Base-by-base conservation (phyloP, 805 yeast genomes). In the Phaffomyces thermotolerans region DNA sequence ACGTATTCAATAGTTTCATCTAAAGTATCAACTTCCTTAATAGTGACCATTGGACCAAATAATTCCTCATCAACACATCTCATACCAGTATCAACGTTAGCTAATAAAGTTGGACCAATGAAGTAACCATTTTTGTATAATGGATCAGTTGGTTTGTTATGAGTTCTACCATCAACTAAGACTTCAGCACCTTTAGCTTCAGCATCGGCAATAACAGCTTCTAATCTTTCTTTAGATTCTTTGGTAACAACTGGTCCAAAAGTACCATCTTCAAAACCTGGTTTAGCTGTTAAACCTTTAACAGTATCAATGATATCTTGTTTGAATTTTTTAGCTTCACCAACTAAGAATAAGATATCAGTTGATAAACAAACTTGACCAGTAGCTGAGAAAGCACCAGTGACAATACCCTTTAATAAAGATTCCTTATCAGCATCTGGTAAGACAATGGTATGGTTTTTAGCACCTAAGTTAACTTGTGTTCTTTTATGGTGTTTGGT, bases 331-430 rank as follows among this genome's bases (percentile, higher is more conserved):
- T 71, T 71, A 48, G 84, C 70, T 40, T 59, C 58, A 34, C 89
- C 89, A 22, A 84, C 88, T 17, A 86, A 75, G 40, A 83, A 84
- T 49, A 84, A 68, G 31, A 80, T 84, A 20, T 84, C 79, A 42
- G 84, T 78, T 10, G 87, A 85, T 84, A 83, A 79, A 66, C 91
- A 83, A 59, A 89, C 77, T 71, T 83, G 91, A 49, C 90, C 91
- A 17, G 90, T 89, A 41, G 90, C 89, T 29, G 90, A 88, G 62
- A 83, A 83, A 22, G 88, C 85, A 42, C 90, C 88, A 40, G 87
- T 84, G 46, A 72, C 79, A 39, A 83, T 66, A 43, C 84, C 81
- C 58, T 77, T 79, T 52, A 83, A 66, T 39, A 84, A 75, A 49
- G 76, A 77, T 48, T 67, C 63, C 62, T 78, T 76, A 64, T 80